Conservation (phyloP, 1,284 basidiomycete species). For the Ceratobasidium sp. region DNA sequence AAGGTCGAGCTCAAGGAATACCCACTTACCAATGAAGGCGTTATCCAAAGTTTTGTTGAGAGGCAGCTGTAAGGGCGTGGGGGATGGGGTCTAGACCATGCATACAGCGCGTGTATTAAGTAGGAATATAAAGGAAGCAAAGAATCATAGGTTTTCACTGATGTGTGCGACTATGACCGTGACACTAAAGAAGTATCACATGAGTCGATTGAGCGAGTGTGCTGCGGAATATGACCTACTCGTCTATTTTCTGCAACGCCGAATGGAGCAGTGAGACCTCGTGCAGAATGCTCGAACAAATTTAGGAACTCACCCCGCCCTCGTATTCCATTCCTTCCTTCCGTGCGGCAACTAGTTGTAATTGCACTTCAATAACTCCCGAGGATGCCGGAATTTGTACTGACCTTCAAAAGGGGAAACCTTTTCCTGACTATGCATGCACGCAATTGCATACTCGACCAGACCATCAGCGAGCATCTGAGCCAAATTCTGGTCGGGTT, state of each 20-base stretch:
- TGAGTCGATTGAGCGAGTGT: conserved; percentile 46
- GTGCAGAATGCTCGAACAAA: conserved; percentile 18
- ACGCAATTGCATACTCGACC: conserved; percentile 70
- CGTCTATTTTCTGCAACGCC: conserved; percentile 64
- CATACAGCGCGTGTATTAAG: background rate
- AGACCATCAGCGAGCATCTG: conserved; percentile 74
- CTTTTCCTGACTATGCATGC: conserved; percentile 68
- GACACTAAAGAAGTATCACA: conserved; percentile 50
- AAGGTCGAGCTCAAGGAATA: conserved; percentile 80
- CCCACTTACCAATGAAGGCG: conserved; percentile 69
- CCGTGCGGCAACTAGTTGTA: conserved; percentile 59
- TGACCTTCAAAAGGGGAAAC: conserved; percentile 75
- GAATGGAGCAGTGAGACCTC: conserved; percentile 41
- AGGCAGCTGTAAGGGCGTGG: conserved; percentile 55
- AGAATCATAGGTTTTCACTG: conserved; percentile 49
- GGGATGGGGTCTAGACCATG: background rate
- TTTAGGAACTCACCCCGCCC: conserved; percentile 67
- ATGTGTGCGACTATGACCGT: conserved; percentile 58
- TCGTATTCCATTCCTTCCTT: conserved; percentile 64
- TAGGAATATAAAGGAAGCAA: background rate
- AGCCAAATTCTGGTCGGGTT: conserved; percentile 55
- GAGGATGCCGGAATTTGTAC: conserved; percentile 45
- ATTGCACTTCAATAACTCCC: background rate
- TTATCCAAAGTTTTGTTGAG: conserved; percentile 82
- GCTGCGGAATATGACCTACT: conserved; percentile 57